Percentiles rank a stretch among this genome's conserved stretches.
phyloP scores from a whole-genome alignment of 129 eudicot species.

The Logfia minima region DNA sequence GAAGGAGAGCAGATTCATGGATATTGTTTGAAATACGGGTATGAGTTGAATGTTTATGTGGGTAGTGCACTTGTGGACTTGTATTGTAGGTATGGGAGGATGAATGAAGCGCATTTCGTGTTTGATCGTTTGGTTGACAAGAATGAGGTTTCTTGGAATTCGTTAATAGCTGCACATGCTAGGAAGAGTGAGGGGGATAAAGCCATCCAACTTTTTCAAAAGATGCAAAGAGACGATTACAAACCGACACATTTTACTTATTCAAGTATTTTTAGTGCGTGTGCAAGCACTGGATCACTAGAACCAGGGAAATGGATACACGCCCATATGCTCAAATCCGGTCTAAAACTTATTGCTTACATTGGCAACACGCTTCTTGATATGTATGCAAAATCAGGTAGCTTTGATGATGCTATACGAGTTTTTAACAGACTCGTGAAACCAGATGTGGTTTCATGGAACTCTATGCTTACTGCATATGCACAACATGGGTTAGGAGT shows the following conservation, averaged over 20 bases:
- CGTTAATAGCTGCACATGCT: conserved; percentile 70
- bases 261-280: conserved; percentile 61
- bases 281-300: conserved; percentile 69
- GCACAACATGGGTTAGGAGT: conserved; percentile 82
- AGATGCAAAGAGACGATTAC: conserved; percentile 57
- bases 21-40: conserved; percentile 47
- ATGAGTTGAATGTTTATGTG: conserved; percentile 58
- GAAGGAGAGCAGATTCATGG: conserved; percentile 54
- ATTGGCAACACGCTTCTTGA: conserved; percentile 78
- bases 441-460: conserved; percentile 76
- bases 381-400: conserved; percentile 82
- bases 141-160: conserved; percentile 87
- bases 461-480: conserved; percentile 72
- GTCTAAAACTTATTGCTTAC: conserved; percentile 60
- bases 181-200: conserved; percentile 64
- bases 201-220: conserved; percentile 49
- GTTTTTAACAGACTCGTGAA: conserved; percentile 56
- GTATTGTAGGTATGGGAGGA: conserved; percentile 61
- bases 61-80: conserved; percentile 80
- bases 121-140: conserved; percentile 49
- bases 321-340: conserved; percentile 64
- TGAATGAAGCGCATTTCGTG: conserved; percentile 52
- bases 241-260: conserved; percentile 65
- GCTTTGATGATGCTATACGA: conserved; percentile 63
- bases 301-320: conserved; percentile 92